Percentiles rank a stretch among this genome's conserved stretches.
phyloP scores from a whole-genome alignment of 2,329 filamentous ascomycete genomes.

The Didymella exigua region DNA sequence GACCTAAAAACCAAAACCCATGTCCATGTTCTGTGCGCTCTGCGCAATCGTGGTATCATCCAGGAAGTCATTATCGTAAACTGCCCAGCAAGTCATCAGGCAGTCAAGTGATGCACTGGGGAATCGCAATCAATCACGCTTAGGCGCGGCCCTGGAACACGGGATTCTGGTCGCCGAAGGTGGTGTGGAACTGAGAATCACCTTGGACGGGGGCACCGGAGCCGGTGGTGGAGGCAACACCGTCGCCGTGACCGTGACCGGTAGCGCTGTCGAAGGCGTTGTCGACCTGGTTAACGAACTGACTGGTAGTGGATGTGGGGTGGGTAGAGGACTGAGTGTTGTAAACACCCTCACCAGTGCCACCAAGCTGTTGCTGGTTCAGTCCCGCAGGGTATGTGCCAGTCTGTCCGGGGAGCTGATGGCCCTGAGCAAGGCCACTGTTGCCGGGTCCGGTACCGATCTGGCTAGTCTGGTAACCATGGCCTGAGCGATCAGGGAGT shows the following conservation, averaged over 20 bases:
- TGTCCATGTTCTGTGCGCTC: conserved; percentile 13
- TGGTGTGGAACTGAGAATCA: conserved; percentile 42
- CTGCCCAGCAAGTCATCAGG: conserved; percentile 1
- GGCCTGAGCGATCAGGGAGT: conserved; percentile 13
- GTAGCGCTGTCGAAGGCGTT: conserved; percentile 47
- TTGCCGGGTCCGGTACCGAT: conserved; percentile 13
- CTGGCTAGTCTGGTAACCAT: conserved; percentile 17
- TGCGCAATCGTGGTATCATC: conserved; percentile 44
- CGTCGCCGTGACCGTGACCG: conserved; percentile 15
- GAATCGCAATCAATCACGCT: conserved; percentile 15
- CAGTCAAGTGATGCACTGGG: conserved; percentile 12
- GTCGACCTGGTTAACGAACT: conserved; percentile 54
- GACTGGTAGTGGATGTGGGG: conserved; percentile 21
- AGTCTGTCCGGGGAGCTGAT: conserved; percentile 6
- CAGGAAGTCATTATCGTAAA: conserved; percentile 31
- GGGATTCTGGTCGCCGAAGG: conserved; percentile 51
- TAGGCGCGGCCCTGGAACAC: conserved; percentile 49
- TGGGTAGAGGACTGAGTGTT: conserved; percentile 17
- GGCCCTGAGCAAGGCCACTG: conserved; percentile 4
- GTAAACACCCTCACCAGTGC: conserved; percentile 11
- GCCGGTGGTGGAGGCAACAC: conserved; percentile 22
- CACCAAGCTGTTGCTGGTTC: conserved; percentile 19
- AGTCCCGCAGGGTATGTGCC: conserved; percentile 14
- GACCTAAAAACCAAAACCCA: conserved; percentile 1
- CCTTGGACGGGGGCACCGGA: conserved; percentile 16